phyloP scores from a whole-genome alignment of 352 stramenopile genomes.

The Aphanomyces stellatus region DNA sequence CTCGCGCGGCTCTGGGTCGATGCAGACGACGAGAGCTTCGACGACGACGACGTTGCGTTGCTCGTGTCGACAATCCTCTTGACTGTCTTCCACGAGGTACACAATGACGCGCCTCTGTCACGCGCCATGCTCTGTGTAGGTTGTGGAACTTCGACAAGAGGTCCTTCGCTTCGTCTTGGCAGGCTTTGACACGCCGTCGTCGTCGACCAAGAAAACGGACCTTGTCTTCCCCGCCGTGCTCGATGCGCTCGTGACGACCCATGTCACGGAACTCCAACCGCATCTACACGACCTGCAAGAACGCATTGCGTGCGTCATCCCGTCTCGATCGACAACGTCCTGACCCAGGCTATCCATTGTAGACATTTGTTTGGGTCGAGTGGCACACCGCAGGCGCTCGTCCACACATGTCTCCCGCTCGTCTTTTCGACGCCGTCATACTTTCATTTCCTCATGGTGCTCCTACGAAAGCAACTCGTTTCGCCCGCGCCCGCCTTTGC shows the following conservation, averaged over 20 bases:
- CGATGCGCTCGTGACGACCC: conserved; percentile 10
- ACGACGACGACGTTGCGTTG: too few relatives aligned
- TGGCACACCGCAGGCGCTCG: not conserved
- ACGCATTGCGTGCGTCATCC: not conserved
- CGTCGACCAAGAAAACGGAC: too few relatives aligned
- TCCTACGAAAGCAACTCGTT: conserved; percentile 66
- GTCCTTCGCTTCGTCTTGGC: conserved; percentile 43
- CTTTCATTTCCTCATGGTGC: conserved; percentile 75
- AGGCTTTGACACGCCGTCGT: conserved; percentile 14
- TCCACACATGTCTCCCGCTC: not conserved
- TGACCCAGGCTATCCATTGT: not conserved
- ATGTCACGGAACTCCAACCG: not conserved
- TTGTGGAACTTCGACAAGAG: conserved; percentile 43
- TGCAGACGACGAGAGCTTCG: conserved; percentile 22
- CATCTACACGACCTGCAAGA: not conserved
- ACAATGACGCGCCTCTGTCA: not conserved
- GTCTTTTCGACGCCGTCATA: conserved; percentile 22
- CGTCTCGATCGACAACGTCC: not conserved
- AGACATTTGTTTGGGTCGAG: not conserved
- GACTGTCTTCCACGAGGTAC: conserved; percentile 31
- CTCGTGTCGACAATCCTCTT: conserved; percentile 27
- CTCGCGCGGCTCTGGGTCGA: conserved; percentile 52
- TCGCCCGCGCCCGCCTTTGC: conserved; percentile 35
- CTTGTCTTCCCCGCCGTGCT: too few relatives aligned
- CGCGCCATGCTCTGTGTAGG: conserved; percentile 20